These are phyloP conservation scores for Globisporangium uncinulatum DNA, from an alignment of 352 stramenopile genomes.

Conservation along the genomic window DNA sequence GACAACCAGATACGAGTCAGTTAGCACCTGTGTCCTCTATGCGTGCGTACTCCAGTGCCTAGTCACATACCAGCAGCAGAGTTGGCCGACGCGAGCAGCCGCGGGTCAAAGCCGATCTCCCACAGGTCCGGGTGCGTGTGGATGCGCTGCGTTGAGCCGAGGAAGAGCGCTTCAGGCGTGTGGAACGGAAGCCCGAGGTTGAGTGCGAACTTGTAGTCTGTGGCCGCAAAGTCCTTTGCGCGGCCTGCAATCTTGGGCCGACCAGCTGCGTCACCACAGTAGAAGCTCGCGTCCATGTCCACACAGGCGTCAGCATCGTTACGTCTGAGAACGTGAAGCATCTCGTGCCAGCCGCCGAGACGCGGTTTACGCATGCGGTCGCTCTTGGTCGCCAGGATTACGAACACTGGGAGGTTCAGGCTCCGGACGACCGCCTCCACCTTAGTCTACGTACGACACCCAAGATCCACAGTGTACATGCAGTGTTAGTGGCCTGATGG, in stretches of 20 bases:
- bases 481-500: not conserved
- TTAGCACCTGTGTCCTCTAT: not conserved
- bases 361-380: constrained; percentile 81
- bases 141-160: constrained; percentile 58
- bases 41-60: not conserved
- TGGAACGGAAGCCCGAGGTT: constrained; percentile 79
- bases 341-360: constrained; percentile 53
- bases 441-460: constrained; percentile 34
- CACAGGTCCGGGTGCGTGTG: constrained; percentile 65
- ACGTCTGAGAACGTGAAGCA: constrained; percentile 27
- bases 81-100: constrained; percentile 17
- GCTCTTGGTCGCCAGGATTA: constrained; percentile 64
- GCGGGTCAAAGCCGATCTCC: constrained; percentile 73
- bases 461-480: not conserved
- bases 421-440: constrained; percentile 52
- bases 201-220: constrained; percentile 87
- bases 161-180: constrained; percentile 82
- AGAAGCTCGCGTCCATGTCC: constrained; percentile 60
- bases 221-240: constrained; percentile 78
- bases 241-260: constrained; percentile 60
- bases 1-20: not conserved
- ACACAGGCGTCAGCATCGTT: constrained; percentile 13
- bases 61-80: constrained; percentile 2
- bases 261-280: constrained; percentile 78
- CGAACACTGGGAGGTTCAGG: constrained; percentile 63